Percentiles rank a stretch among this genome's conserved stretches.
These are phyloP conservation scores for Fusarium continuum DNA, from an alignment of 2,329 filamentous ascomycete genomes.

Conservation along the genomic window DNA sequence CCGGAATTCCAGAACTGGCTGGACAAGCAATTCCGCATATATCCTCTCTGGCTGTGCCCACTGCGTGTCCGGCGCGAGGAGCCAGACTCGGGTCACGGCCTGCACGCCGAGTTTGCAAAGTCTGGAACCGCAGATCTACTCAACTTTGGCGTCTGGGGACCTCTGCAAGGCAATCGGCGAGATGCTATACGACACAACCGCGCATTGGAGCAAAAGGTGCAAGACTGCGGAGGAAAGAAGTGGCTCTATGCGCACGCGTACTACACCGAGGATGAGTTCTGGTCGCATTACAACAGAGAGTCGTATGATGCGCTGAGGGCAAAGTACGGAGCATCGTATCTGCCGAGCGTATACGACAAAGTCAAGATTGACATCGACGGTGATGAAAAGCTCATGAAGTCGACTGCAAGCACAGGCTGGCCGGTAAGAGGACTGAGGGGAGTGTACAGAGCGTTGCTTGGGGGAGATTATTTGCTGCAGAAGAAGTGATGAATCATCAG, in stretches of 20 bases:
- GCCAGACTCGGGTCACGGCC: slow-evolving; percentile 54
- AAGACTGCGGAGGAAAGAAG: slow-evolving; percentile 70
- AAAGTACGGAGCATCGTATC: slow-evolving; percentile 66
- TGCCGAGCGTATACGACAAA: slow-evolving; percentile 75
- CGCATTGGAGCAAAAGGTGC: slow-evolving; percentile 66
- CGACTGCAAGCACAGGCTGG: slow-evolving; percentile 50
- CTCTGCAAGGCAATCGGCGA: slow-evolving; percentile 52
- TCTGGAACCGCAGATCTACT: slow-evolving; percentile 56
- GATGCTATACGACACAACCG: slow-evolving; percentile 65
- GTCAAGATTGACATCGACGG: slow-evolving; percentile 61
- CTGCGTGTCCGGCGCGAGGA: slow-evolving; percentile 55
- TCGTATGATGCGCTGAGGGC: slow-evolving; percentile 67
- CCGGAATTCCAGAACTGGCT: slow-evolving; percentile 60
- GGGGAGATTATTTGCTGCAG: slow-evolving; percentile 58
- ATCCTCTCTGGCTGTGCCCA: slow-evolving; percentile 67
- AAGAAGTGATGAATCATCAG: slow-evolving; percentile 35
- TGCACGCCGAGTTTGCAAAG: slow-evolving; percentile 58
- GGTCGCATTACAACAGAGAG: slow-evolving; percentile 67
- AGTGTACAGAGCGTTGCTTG: slow-evolving; percentile 55
- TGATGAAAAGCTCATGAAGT: slow-evolving; percentile 42
- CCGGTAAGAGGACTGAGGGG: slow-evolving; percentile 58
- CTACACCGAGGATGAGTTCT: slow-evolving; percentile 74
- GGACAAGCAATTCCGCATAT: slow-evolving; percentile 56
- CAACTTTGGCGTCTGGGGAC: slow-evolving; percentile 72
- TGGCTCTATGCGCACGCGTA: slow-evolving; percentile 76